phyloP scores from a whole-genome alignment of 78 protist species.

The Dictyostelium firmibasis region DNA sequence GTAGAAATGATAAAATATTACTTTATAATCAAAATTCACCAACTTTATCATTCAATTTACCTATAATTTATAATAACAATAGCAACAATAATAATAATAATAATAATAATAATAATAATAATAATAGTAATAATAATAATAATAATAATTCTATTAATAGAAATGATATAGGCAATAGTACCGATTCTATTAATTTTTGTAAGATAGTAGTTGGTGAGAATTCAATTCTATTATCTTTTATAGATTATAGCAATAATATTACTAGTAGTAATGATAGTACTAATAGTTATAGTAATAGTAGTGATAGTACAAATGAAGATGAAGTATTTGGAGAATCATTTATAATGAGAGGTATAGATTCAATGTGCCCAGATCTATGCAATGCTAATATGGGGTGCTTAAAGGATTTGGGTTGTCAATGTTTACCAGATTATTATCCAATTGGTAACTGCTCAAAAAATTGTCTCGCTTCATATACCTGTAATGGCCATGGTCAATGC shows the following conservation, averaged over 20 bases:
- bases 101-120: not conserved
- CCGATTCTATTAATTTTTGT: not conserved
- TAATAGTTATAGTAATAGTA: not conserved
- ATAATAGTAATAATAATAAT: not conserved
- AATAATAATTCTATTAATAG: not conserved
- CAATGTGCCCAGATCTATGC: conserved; percentile 20
- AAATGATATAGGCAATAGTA: too few species aligned
- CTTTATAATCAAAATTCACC: not conserved
- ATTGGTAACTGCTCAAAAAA: not conserved
- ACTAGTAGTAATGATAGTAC: not conserved
- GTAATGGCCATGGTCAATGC: conserved; percentile 25
- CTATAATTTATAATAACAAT: not conserved
- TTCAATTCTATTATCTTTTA: not conserved
- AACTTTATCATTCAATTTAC: not conserved
- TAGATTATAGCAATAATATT: not conserved
- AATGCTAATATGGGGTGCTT: not conserved
- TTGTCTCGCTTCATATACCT: not conserved
- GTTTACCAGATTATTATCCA: conserved; percentile 21
- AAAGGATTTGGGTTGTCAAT: conserved; percentile 3
- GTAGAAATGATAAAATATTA: not conserved
- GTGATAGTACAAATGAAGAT: not conserved
- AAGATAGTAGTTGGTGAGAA: not conserved
- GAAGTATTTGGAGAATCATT: not conserved
- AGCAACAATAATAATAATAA: not conserved
- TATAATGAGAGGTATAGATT: conserved; percentile 1